Evolutionary conservation across 2,329 filamentous ascomycete species (phyloP), one percentile per base, ranked within the genome.

Genomic region (Aspergillus eucalypticola): DNA sequence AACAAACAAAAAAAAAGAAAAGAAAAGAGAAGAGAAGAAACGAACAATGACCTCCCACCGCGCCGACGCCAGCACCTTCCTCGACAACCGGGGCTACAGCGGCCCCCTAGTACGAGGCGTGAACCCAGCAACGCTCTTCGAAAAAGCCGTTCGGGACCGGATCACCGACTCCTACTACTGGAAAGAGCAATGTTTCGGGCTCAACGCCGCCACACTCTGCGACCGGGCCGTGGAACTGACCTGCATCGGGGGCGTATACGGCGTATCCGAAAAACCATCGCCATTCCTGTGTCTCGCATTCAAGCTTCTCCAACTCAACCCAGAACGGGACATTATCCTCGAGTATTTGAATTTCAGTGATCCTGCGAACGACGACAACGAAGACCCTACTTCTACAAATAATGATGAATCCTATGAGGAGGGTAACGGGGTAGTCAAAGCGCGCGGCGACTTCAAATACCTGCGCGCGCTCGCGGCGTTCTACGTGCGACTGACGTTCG

Each of bases 171-270:
- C 88, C 56, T 96, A 96, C 79, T 99, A 96, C 81, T 99, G 92
- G 90, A 97, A 97, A 78, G 95, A 98, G 79, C 93, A 97, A 80
- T 97, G 95, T 76, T 99, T 98, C 78, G 95, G 90, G 44, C 84
- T 99, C 66, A 99, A 98, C 80, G 85, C 86, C 3, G 87, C 87
- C 1, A 89, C 86, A 0, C 76, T 99, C 5, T 89, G 96, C 69
- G 91, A 97, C 79, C 91, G 95, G 65, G 93, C 96, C 0, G 90
- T 92, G 25, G 90, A 94, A 68, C 85, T 99, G 50, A 84, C 81
- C 52, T 95, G 90, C 76, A 85, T 99, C 59, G 95, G 93, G 64
- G 95, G 95, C 67, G 96, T 92, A 5, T 92, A 92, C 71, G 92
- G 93, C 56, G 85, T 87, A 17, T 84, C 88, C 51, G 94, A 97